Evolutionary conservation across 176 grass and related monocot genomes (phyloP).

Genomic region (Ampelocalamus luodianensis): DNA sequence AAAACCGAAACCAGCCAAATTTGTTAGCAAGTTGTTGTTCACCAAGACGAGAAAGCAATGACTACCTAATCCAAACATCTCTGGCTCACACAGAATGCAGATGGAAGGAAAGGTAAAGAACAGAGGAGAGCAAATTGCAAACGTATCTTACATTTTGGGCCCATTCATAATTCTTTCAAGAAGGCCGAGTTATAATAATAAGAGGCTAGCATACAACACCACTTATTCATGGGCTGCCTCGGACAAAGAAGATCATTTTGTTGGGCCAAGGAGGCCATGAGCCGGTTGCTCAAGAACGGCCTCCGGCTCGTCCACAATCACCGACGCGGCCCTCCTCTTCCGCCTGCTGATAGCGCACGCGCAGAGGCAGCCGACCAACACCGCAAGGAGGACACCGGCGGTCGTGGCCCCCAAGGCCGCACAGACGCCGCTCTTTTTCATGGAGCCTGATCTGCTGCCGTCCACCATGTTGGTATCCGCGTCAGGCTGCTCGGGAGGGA

Average conservation of each 20-base stretch:
- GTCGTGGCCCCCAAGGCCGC: not conserved
- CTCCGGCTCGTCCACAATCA: not conserved
- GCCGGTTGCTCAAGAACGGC: not conserved
- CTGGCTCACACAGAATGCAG: not conserved
- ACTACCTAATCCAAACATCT: constrained; percentile 22
- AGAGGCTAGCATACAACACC: fast-evolving
- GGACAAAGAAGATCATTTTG: not conserved
- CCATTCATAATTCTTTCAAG: not conserved
- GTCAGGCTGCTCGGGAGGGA: not conserved
- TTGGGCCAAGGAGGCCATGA: not conserved
- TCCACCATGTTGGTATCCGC: not conserved
- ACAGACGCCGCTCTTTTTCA: constrained; percentile 7
- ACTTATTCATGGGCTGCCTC: not conserved
- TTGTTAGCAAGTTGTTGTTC: constrained; percentile 44
- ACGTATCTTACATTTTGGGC: not conserved
- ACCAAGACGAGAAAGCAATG: constrained; percentile 30
- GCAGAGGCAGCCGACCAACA: constrained; percentile 6
- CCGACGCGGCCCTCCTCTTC: not conserved
- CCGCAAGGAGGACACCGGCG: constrained; percentile 22
- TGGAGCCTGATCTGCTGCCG: not conserved
- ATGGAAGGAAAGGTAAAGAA: not conserved
- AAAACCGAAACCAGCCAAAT: constrained; percentile 5
- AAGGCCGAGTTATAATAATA: not conserved
- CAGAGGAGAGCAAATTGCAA: not conserved
- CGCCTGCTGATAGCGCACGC: not conserved